A percentile compares a stretch with the other conserved stretches of the same genome.
Conservation (phyloP, 768 basidiomycete genomes). For the Rhodotorula babjevae region DNA sequence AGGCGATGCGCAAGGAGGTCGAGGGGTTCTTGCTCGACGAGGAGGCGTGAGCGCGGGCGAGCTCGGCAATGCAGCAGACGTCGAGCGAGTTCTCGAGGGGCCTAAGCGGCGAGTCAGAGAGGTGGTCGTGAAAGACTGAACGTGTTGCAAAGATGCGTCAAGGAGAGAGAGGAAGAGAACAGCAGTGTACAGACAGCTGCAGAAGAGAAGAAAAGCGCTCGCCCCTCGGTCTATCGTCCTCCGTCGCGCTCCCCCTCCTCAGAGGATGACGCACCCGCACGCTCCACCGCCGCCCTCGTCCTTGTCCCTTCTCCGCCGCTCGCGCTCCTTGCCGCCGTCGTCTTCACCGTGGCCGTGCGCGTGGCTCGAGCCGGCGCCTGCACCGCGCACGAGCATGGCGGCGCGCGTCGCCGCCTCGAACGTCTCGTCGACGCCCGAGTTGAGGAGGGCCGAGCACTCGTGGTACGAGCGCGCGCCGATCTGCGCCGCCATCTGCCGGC, state of each 20-base stretch:
- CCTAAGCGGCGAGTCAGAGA: no score
- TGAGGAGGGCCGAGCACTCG: slow-evolving; percentile 59
- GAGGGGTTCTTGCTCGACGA: slow-evolving; percentile 11
- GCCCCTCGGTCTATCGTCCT: no score
- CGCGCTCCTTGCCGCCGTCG: slow-evolving; percentile 9
- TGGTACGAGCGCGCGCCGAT: slow-evolving; percentile 93
- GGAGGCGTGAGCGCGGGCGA: background rate
- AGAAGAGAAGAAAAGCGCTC: no score
- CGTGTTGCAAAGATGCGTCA: no score
- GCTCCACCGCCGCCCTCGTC: background rate
- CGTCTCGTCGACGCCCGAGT: slow-evolving; percentile 80
- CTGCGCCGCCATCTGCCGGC: slow-evolving; percentile 69
- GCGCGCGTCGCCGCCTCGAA: slow-evolving; percentile 96
- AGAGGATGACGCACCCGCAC: slow-evolving; percentile 25
- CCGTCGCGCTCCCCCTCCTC: no score
- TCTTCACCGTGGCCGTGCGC: slow-evolving; percentile 2
- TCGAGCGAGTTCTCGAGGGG: no score
- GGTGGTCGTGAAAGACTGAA: no score
- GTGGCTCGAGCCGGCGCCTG: background rate
- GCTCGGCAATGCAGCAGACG: no score
- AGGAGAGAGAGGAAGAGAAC: no score
- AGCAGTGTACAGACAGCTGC: no score
- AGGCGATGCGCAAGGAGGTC: slow-evolving; percentile 11
- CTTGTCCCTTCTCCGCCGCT: background rate
- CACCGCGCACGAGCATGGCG: slow-evolving; percentile 79